Evolutionary conservation across 2,329 filamentous ascomycete species (phyloP).

Genomic region (Microsporum ferrugineum): DNA sequence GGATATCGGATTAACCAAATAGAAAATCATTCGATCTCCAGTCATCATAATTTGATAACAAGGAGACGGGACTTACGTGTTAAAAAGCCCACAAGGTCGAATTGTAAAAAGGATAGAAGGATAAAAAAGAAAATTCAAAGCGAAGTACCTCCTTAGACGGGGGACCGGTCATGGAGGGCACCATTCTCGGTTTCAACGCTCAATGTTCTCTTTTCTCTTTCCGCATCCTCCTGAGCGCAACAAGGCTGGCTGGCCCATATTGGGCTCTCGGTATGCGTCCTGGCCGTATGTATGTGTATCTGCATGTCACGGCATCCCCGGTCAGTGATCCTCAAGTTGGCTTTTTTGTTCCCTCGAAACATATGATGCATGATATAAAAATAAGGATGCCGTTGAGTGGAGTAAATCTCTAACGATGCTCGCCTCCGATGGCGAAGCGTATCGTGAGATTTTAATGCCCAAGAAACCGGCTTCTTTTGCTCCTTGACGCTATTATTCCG

Average conservation of each 20-base stretch:
- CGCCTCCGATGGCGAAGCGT: neutral
- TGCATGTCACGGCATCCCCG: neutral
- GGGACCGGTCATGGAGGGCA: neutral
- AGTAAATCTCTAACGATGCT: neutral
- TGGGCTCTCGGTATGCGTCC: neutral
- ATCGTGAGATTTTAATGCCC: conserved; percentile 1
- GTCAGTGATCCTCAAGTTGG: neutral
- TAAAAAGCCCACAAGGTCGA: neutral
- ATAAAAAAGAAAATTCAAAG: neutral
- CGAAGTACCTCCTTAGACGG: neutral
- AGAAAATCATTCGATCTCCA: neutral
- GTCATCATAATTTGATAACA: neutral
- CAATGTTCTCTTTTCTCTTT: neutral
- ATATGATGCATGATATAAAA: neutral
- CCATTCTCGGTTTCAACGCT: neutral
- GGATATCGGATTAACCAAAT: neutral
- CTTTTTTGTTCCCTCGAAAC: neutral
- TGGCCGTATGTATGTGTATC: neutral
- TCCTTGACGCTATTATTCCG: neutral
- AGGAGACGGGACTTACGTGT: neutral
- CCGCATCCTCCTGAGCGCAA: neutral
- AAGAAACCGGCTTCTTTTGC: neutral
- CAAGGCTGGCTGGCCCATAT: neutral
- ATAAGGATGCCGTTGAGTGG: conserved; percentile 1
- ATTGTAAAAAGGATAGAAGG: neutral